These are phyloP conservation scores for Pichia sp. DNA, from an alignment of 1,139 yeast species.

Conservation along the genomic window DNA sequence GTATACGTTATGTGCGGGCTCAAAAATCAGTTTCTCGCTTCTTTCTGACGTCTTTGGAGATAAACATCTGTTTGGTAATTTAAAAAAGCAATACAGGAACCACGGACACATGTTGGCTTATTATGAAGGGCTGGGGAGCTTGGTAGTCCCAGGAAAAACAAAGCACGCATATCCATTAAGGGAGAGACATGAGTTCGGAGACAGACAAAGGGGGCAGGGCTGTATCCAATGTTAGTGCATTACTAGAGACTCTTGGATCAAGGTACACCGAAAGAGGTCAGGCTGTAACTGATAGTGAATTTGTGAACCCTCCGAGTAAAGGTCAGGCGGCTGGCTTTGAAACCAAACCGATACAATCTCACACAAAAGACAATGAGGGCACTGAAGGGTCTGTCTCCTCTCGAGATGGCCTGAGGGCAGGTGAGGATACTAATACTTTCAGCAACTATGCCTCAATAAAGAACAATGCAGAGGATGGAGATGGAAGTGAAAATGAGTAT, in stretches of 20 bases:
- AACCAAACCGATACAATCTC: no score
- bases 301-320: background rate
- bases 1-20: background rate
- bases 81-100: background rate
- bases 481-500: constrained; percentile 3
- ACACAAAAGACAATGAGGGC: no score
- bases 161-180: background rate
- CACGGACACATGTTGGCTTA: background rate
- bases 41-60: background rate
- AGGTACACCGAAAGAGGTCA: background rate
- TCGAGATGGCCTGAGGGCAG: background rate
- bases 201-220: background rate
- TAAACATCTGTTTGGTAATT: background rate
- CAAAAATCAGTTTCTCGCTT: background rate
- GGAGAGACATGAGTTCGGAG: background rate
- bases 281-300: background rate
- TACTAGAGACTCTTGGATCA: background rate
- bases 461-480: background rate
- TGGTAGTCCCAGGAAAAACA: background rate
- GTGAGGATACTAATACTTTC: background rate
- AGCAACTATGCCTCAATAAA: background rate
- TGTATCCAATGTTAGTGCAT: background rate
- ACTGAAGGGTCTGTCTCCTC: background rate
- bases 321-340: no score
- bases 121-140: background rate